Percentiles rank a stretch among this genome's conserved stretches.
phyloP scores from a whole-genome alignment of 768 basidiomycete species.

The Mycena leptocephala region DNA sequence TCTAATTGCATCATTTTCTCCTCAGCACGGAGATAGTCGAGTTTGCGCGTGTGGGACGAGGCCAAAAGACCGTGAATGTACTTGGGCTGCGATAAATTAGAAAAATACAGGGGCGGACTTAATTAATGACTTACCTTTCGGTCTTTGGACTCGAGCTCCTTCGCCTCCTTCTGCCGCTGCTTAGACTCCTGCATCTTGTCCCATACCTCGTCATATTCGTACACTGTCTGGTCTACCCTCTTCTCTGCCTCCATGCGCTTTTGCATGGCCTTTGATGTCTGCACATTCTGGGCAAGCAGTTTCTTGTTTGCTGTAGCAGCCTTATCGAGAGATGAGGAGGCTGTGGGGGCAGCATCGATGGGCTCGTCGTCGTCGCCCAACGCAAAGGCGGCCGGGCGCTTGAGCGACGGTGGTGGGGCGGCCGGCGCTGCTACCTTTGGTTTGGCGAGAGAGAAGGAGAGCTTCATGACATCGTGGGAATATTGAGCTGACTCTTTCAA shows the following conservation, averaged over 20 bases:
- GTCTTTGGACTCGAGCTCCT: slow-evolving; percentile 83
- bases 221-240: slow-evolving; percentile 86
- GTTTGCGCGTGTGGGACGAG: slow-evolving; percentile 88
- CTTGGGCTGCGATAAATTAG: slow-evolving; percentile 77
- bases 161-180: slow-evolving; percentile 78
- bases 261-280: slow-evolving; percentile 75
- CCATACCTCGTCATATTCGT: slow-evolving; percentile 97
- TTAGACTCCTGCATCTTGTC: slow-evolving; percentile 96
- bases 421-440: slow-evolving; percentile 68
- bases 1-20: slow-evolving; percentile 98
- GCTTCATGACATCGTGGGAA: slow-evolving; percentile 72
- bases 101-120: not conserved
- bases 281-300: slow-evolving; percentile 71
- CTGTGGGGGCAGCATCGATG: slow-evolving; percentile 64
- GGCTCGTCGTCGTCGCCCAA: slow-evolving; percentile 77
- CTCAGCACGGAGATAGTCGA: slow-evolving; percentile 94
- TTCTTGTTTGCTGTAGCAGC: slow-evolving; percentile 67
- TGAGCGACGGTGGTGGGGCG: slow-evolving; percentile 62
- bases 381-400: slow-evolving; percentile 75
- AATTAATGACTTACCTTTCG: slow-evolving; percentile 74
- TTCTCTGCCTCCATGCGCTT: slow-evolving; percentile 87
- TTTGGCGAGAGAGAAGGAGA: slow-evolving; percentile 89
- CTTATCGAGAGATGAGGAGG: slow-evolving; percentile 52
- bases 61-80: slow-evolving; percentile 88
- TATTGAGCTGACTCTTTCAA: slow-evolving; percentile 15